Evolutionary conservation across 805 yeast species (phyloP), one percentile per base, ranked within the genome.

Genomic region (Nadsonia fulvescens): DNA sequence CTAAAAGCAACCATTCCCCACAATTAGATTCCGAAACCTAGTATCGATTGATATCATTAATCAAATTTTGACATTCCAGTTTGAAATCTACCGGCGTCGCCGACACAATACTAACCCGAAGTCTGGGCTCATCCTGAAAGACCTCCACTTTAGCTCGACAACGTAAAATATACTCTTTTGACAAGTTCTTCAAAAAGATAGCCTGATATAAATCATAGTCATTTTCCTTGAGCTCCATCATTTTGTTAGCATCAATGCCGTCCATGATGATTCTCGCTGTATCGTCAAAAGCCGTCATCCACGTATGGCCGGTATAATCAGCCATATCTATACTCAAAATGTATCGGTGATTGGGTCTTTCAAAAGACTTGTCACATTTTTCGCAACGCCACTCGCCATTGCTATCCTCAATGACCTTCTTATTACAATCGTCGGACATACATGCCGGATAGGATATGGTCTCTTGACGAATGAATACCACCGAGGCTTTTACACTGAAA

Each of bases 381-480:
- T 83, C 96, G 58, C 98, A 89, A 49, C 92, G 68, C 93, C 93
- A 83, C n/a, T n/a, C n/a, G 9, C 75, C 79, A 42, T 67, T 73
- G 17, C 66, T 58, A 29, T 64, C 71, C 42, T 78, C 78, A 22
- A 75, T 54, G 15, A 82, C 79, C 52, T 89, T 89, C 45, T 82
- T 71, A 46, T 72, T 72, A 57, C 98, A 89, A 23, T 68, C 73
- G 24, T 63, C 57, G 8, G 32, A 27, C 18, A 63, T 55, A 53
- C 98, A 89, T 6, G 96, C 89, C 9, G 96, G 93, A 48, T 89
- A 89, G 24, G 78, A 67, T 47, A 83, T 69, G 35, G 79, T 91
- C 11, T 73, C 63, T 47, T 70, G 71, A 13, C 35, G 23, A 27
- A 82, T 54, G 41, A 59, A 76, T 29, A 69, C 64, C 21, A 89